Evolutionary conservation across 108 stramenopile species (phyloP).

Genomic region (Cyclotella atomus): DNA sequence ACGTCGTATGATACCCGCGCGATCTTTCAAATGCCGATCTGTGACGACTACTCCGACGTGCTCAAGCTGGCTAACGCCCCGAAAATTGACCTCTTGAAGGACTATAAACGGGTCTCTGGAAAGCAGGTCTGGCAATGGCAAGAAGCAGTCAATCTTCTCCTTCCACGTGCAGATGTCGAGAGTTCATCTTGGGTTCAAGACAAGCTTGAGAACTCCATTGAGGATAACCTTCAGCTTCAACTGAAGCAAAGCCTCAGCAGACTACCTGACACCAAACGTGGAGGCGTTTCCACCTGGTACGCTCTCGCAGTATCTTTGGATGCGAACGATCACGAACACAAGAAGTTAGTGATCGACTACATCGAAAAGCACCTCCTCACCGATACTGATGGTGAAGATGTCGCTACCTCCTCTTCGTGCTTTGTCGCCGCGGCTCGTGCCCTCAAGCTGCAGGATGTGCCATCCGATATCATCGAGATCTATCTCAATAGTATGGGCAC

Average conservation of each 20-base stretch:
- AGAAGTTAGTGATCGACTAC: neutral
- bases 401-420: neutral
- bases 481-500: neutral
- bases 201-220: neutral
- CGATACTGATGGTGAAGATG: neutral
- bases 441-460: neutral
- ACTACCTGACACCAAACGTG: neutral
- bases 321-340: neutral
- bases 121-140: neutral
- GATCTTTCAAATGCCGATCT: neutral
- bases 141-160: neutral
- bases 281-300: neutral
- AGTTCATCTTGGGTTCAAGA: neutral
- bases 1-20: neutral
- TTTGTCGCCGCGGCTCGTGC: neutral
- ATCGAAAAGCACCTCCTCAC: neutral
- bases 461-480: neutral
- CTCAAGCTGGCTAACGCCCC: neutral
- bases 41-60: neutral
- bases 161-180: neutral
- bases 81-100: neutral
- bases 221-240: neutral
- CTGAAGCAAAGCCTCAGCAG: neutral
- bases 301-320: neutral
- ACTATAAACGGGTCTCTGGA: neutral